Evolutionary conservation across 495 filamentous ascomycete genomes (phyloP), one percentile per base, ranked within the genome.

Genomic region (Xylaria scruposa): DNA sequence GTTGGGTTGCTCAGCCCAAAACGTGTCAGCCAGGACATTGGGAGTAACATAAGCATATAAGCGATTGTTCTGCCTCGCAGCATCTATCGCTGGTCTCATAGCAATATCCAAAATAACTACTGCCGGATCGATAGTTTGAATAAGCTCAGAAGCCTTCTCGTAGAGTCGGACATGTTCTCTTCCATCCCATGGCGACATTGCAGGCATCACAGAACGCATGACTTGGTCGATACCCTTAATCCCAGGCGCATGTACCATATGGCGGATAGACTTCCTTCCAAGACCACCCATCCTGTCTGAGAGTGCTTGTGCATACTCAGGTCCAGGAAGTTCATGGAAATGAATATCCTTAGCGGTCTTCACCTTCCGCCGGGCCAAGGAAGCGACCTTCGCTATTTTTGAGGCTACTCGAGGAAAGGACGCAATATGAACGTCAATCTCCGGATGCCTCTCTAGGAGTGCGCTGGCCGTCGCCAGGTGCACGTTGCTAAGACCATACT

Each of bases 41-140:
- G 84, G 76, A 68, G 82, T 80, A 71, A 86, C 51, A 69, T 81
- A 62, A 71, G 77, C 69, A 64, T 77, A 73, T 17, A 75, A 47
- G 59, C 76, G 70, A 47, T 73, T 70, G n/a, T 19, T 51, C 38
- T 76, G 73, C 33, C 79, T 75, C 72, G 80, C 74, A 33, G 84
- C 85, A 72, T 87, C 84, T 24, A 84, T 68, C 0, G 81, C 84
- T 59, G 85, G 82, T 42, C 82, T 74, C 49, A 87, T 80, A 33
- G 86, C 78, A n/a, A 80, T 81, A 65, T 88, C 86, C 29, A 83
- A 73, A 17, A 85, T 81, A 2, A 86, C 78, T 3, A 86, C 69
- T 0, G 77, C 76, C 29, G 86, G 85, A 53, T 81, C 72, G 0
- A 84, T 67, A 5, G 79, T 69, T 7, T 81, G 72, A 56, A 86